These are phyloP conservation scores for Heteromeles arbutifolia DNA, from an alignment of 306 rosid genomes.

Conservation along the genomic window DNA sequence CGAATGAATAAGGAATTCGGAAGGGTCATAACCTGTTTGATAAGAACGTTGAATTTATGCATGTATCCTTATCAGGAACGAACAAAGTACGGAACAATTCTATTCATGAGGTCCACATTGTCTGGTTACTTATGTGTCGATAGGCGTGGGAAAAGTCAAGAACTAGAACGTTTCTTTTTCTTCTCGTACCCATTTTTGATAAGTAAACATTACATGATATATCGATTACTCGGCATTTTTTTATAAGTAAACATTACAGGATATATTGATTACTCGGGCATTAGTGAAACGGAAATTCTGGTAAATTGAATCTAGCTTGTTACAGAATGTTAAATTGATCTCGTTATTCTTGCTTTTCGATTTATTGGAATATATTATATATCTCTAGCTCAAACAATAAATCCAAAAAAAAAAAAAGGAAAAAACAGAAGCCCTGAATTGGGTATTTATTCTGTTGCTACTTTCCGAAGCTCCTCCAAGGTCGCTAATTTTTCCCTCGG, in stretches of 20 bases:
- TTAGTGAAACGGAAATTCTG: no score
- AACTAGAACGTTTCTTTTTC: background rate
- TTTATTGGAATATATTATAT: background rate
- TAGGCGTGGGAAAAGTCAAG: background rate
- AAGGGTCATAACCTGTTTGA: background rate
- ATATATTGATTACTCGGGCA: no score
- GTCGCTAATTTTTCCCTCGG: constrained; percentile 69
- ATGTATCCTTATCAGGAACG: no score
- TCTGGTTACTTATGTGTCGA: background rate
- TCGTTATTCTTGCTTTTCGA: background rate
- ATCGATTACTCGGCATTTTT: no score
- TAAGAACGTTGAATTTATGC: no score
- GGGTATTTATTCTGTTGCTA: constrained; percentile 18
- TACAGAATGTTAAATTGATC: no score
- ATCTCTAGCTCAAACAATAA: no score
- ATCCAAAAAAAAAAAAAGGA: no score
- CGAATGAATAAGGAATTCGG: no score
- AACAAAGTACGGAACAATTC: no score
- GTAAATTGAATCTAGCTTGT: no score
- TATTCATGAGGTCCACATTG: no score
- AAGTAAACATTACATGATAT: background rate
- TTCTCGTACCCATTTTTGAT: background rate
- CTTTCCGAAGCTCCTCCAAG: constrained; percentile 56
- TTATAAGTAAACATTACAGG: background rate
- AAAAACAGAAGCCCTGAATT: background rate